phyloP scores from a whole-genome alignment of 169 alveolate genomes.

The Eimeria sp. region DNA sequence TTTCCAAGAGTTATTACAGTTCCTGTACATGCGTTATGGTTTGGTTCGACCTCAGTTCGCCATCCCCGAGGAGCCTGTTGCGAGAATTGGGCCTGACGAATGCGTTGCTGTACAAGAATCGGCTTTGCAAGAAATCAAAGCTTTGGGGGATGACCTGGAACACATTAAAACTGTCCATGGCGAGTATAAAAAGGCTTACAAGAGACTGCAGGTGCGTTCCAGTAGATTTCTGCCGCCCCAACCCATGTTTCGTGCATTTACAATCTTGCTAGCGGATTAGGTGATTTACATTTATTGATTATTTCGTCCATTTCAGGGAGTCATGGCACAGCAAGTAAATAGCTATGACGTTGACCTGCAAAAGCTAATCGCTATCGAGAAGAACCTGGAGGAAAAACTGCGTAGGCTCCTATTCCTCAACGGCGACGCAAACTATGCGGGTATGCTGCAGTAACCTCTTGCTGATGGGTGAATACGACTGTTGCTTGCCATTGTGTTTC shows the following conservation, averaged over 20 bases:
- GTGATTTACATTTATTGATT: background rate
- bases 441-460: background rate
- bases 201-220: slow-evolving; percentile 64
- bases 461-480: background rate
- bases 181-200: slow-evolving; percentile 70
- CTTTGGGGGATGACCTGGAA: slow-evolving; percentile 61
- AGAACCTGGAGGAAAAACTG: slow-evolving; percentile 67
- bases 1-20: background rate
- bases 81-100: slow-evolving; percentile 80
- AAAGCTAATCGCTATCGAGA: slow-evolving; percentile 62
- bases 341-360: slow-evolving; percentile 80
- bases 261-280: background rate
- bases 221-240: background rate
- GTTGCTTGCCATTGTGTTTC: background rate
- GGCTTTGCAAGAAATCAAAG: slow-evolving; percentile 51
- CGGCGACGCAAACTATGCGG: slow-evolving; percentile 82
- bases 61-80: slow-evolving; percentile 82
- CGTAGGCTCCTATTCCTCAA: slow-evolving; percentile 75
- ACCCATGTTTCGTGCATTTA: background rate
- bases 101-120: slow-evolving; percentile 77
- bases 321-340: slow-evolving; percentile 72
- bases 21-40: background rate
- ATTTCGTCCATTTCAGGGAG: background rate
- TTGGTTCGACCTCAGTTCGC: slow-evolving; percentile 57
- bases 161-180: slow-evolving; percentile 67